A percentile compares a stretch with the other conserved stretches of the same genome.
Evolutionary conservation across 2,329 filamentous ascomycete species (phyloP).

Genomic region (Fusarium coicis): DNA sequence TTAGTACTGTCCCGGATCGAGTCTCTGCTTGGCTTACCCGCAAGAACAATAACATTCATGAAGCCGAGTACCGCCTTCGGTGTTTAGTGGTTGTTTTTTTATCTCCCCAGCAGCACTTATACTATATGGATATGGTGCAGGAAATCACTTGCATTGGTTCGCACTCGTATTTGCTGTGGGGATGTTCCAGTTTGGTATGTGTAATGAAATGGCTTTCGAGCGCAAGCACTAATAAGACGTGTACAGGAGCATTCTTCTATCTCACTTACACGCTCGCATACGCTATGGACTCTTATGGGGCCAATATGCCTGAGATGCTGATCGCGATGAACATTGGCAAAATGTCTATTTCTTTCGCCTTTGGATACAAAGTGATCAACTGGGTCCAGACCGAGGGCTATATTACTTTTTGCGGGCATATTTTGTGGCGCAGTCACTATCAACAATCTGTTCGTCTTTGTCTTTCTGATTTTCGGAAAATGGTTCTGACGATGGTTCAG

Average conservation of each 20-base stretch:
- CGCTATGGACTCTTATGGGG: neutral
- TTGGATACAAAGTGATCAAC: neutral
- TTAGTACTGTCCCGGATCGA: neutral
- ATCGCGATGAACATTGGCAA: constrained; percentile 1
- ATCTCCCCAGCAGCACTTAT: neutral
- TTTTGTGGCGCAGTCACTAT: neutral
- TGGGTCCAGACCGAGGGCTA: neutral
- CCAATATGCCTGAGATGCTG: neutral
- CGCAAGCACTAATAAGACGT: neutral
- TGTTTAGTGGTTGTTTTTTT: neutral
- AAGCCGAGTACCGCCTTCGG: constrained; percentile 2
- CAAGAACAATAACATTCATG: neutral
- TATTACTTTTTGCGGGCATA: neutral
- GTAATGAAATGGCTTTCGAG: neutral
- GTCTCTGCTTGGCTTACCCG: neutral
- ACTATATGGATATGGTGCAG: neutral
- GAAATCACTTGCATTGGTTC: neutral
- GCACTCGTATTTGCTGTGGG: neutral
- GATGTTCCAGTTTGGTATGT: neutral
- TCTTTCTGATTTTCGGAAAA: neutral
- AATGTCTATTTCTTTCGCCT: neutral
- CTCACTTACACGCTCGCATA: constrained; percentile 3
- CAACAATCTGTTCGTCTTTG: neutral
- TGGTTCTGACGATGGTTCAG: neutral
- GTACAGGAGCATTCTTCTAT: neutral